Evolutionary conservation across 2,329 filamentous ascomycete species (phyloP).

Genomic region (Diaporthe vexans): DNA sequence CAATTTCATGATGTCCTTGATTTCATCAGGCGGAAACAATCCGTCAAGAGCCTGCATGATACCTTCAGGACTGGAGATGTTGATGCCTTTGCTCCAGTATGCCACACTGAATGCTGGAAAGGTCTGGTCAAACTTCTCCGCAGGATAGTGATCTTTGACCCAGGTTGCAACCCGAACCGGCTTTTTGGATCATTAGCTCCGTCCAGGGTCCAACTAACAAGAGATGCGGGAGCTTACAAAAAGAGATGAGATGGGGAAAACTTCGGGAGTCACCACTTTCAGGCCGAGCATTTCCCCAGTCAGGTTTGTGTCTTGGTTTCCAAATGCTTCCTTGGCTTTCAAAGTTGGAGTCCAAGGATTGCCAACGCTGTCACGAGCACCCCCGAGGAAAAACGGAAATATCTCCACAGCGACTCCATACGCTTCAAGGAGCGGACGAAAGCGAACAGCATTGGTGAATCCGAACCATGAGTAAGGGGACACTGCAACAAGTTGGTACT

Average conservation of each 20-base stretch:
- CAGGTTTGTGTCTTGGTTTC: background rate
- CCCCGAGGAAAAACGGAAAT: background rate
- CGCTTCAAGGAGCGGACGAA: background rate
- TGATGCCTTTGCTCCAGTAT: slow-evolving; percentile 10
- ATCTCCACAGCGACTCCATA: slow-evolving; percentile 2
- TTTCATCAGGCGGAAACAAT: background rate
- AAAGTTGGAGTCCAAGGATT: slow-evolving; percentile 1
- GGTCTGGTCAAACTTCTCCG: slow-evolving; percentile 7
- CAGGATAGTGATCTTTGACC: slow-evolving; percentile 11
- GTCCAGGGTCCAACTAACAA: background rate
- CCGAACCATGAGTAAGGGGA: slow-evolving; percentile 21
- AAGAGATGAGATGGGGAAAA: slow-evolving; percentile 4
- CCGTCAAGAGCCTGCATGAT: slow-evolving; percentile 3
- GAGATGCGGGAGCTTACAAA: slow-evolving; percentile 4
- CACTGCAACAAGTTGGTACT: background rate
- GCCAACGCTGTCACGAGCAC: slow-evolving; percentile 4
- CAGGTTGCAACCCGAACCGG: slow-evolving; percentile 12
- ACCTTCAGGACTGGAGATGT: slow-evolving; percentile 4
- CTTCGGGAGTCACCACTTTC: slow-evolving; percentile 4
- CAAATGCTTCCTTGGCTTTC: slow-evolving; percentile 10
- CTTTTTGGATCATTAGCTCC: slow-evolving; percentile 53
- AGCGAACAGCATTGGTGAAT: slow-evolving; percentile 6
- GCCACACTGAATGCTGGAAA: slow-evolving; percentile 1
- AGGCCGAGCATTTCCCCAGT: slow-evolving; percentile 14
- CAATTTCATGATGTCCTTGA: slow-evolving; percentile 9